Evolutionary conservation across 768 basidiomycete species (phyloP), one percentile per base, ranked within the genome.

Genomic region (Mycena belliarum): DNA sequence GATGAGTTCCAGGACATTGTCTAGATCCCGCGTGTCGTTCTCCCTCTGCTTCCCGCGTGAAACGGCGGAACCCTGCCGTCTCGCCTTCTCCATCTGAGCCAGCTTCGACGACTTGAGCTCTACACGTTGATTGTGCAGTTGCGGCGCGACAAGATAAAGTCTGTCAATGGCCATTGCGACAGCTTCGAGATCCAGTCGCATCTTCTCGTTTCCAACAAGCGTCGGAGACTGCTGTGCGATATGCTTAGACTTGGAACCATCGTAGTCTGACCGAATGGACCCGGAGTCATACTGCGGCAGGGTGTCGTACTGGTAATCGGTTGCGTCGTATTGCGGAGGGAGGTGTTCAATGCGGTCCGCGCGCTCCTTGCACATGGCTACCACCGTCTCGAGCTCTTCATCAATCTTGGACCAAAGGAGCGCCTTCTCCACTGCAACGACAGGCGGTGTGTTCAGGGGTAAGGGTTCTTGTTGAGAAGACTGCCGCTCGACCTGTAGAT

Each of bases 61-160:
- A 9, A 64, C 57, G 20, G 67, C 58, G 10, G 67, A 48, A 11
- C 78, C 82, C 40, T 77, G 75, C 52, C 73, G 73, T 42, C 83
- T 74, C 6, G 90, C 92, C 42, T 81, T 80, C 71, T 92, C 89
- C 76, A 93, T 82, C 71, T 93, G 82, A 14, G 82, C 81, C 15
- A 87, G 65, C 67, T 92, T 90, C 24, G 83, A 75, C 6, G 79
- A 80, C 65, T 88, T 87, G 43, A 96, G 82, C 69, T 95, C 95
- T n/a, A 91, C 93, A 1, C 97, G 85, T 71, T 99, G 96, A 68
- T 95, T 89, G 57, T 89, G 84, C 40, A 98, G 72, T 69, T 96
- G 95, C 1, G 96, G 95, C 0, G 93, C 86, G 28, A 88, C 90
- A 9, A 82, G 71, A 70, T 97, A 93, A 12, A 98, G 75, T 35